Evolutionary conservation across 2,329 filamentous ascomycete genomes (phyloP), one percentile per base, ranked within the genome.

Genomic region (Paecilomyces sp.): DNA sequence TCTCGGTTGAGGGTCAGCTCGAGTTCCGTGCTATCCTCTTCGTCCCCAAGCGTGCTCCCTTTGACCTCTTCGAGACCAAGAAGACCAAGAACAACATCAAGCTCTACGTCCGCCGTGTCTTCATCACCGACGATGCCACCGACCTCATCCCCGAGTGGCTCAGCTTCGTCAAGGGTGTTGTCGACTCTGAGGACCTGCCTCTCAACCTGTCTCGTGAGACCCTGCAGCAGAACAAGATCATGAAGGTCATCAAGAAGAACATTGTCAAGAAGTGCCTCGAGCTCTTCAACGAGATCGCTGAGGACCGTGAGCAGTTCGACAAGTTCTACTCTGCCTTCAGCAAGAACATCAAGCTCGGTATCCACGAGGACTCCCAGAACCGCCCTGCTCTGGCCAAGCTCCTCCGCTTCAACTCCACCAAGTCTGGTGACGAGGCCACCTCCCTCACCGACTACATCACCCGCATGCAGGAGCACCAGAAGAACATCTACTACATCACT

Each of bases 1-100:
- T 99, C 89, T 99, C 94, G 65, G 94, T 99, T 67, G 94, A 99
- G 85, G 94, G 94, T 88, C 94, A 97, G 85, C 92, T 99, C 69
- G 94, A 99, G 84, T 99, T 99, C 92, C 93, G 93, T 68, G 94
- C 94, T 68, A 96, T 99, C 80, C 92, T 99, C 77, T 99, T 95
- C 85, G 93, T 99, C 59, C 94, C 94, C 78, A 97, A 99, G 91
- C 93, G 94, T 74, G 94, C 94, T 80, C 94, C 94, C 72, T 99
- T 99, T 80, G 94, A 99, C 76, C 90, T 99, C 65, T 99, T 99
- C 79, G 94, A 99, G 90, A 97, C 93, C 78, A 99, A 99, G 91
- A 96, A 97, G 90, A 97, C 93, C 77, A 99, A 99, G 92, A 99
- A 97, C 90, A 99, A 99, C 90, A 97, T 99, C 88, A 99, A 99